phyloP scores from a whole-genome alignment of 2,329 filamentous ascomycete species.

The Penicillium oxalicum region DNA sequence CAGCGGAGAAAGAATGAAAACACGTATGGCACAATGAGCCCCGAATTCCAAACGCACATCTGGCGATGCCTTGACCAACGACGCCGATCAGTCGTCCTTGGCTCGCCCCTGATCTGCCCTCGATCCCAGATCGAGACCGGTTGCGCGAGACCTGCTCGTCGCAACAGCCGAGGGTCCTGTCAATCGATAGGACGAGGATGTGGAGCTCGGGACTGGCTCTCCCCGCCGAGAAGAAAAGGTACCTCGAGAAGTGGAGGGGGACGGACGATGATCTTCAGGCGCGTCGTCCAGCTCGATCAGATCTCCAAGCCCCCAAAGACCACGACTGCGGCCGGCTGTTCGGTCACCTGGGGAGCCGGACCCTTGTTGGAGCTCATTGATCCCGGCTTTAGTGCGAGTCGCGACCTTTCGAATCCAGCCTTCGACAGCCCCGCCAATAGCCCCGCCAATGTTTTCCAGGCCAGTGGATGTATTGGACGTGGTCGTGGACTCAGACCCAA shows the following conservation, averaged over 20 bases:
- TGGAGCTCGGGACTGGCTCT: conserved; percentile 14
- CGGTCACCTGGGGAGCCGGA: conserved; percentile 10
- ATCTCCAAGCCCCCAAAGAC: conserved; percentile 34
- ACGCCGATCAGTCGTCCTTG: conserved; percentile 28
- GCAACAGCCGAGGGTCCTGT: conserved; percentile 20
- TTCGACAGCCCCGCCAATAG: conserved; percentile 79
- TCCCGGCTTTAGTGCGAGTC: conserved; percentile 35
- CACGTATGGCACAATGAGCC: no score
- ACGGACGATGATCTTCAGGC: conserved; percentile 24
- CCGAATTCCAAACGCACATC: no score
- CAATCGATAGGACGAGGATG: conserved; percentile 22
- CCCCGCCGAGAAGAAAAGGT: conserved; percentile 15
- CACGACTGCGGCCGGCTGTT: conserved; percentile 21
- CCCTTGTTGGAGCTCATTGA: conserved; percentile 37
- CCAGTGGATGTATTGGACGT: conserved; percentile 37
- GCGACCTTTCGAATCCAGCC: conserved; percentile 84
- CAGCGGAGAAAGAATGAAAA: no score
- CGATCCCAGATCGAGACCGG: conserved; percentile 13
- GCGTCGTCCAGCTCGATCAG: conserved; percentile 41
- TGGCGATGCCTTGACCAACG: conserved; percentile 4
- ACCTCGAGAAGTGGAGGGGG: conserved; percentile 17
- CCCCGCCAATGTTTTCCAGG: conserved; percentile 77
- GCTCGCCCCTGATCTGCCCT: conserved; percentile 15
- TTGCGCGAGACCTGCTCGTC: conserved; percentile 34
- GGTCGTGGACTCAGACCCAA: conserved; percentile 31